Base-by-base conservation (phyloP, 768 basidiomycete species). In the Amanita muscaria region DNA sequence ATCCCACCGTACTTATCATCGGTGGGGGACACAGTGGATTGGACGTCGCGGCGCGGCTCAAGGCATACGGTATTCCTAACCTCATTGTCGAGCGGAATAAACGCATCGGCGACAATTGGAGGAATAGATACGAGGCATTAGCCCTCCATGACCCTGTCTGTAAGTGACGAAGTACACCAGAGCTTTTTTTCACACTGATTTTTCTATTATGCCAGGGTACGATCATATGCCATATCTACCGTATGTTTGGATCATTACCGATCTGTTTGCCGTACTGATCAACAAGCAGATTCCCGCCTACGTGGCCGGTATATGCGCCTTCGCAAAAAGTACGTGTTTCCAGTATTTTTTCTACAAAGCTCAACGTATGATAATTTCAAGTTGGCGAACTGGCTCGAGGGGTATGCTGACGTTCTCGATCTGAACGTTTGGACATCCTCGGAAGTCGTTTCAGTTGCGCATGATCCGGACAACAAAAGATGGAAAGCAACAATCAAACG, bases 361-460 rank as follows among this genome's bases (percentile, higher is more conserved):
- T 16, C 10, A 19, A 34, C 21, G 32, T 24, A 15, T 11, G 19
- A 39, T 22, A 33, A 4, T 49, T 25, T 10, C 5, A 40, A 79
- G 74, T 66, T 84, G n/a, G 81, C 73, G 1, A 74, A 77, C 49
- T 84, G 78, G 76, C 60, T 83, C 12, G 81, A 84, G 54, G 63
- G 61, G 3, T 85, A 83, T 48, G 79, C 74, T 0, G 64, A 73
- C 3, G 56, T 67, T 3, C 64, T 82, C 25, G 82, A 83, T 44
- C 57, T 85, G 31, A 73, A 80, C 46, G 71, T 79, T 8, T 83
- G 80, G 83, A 76, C 72, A 0, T 72, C 75, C 0, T 64, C 75
- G 0, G 63, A 51, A 12, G 64, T 77, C 15, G 57, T 51, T n/a
- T 62, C 56, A 23, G 59, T 69, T 8, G 51, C 51, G 0, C 69